Base-by-base conservation (phyloP, 2,329 filamentous ascomycete species). In the Truncatella angustata region DNA sequence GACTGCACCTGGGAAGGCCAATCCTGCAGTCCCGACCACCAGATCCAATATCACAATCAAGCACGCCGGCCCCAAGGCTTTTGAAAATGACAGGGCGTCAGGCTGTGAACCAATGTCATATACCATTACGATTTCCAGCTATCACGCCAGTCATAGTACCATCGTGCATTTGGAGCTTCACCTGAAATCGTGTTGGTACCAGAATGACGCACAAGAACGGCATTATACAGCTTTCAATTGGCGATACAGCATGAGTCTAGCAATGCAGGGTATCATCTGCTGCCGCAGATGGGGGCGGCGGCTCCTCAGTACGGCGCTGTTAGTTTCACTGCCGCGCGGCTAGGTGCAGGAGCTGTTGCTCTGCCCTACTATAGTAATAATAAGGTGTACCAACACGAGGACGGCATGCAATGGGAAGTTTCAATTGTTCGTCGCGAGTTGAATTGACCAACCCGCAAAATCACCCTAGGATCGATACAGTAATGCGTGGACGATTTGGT, bases 241-340 rank as follows among this genome's bases (percentile, higher is more conserved):
- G 3, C 11, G 28, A 44, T 24, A 28, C 18, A 12, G n/a, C 37
- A 21, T 21, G 12, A 23, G 24, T 21, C 21, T 26, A n/a, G 3
- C 21, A 14, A 40, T 11, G 40, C 21, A 44, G 10, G 10, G 14
- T 30, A 21, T 11, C 16, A 9, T 26, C 18, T 26, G 40, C 37
- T 40, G 21, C 11, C 18, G 18, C 37, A 21, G 2, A 12, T 21
- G 16, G 7, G 7, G 10, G 37, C 18, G 37, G 20, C n/a, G 37
- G 37, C 37, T 21, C 37, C 18, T 18, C 37, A 30, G 26, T 30
- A 23, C 24, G 18, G 23, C n/a, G n/a, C n/a, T n/a, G 36, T 16
- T 39, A 34, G 44, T 47, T 23, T 16, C 44, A 37, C 45, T 49
- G 32, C 32, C 45, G 45, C 45, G 45, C 45, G 45, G 45, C 45